Conservation (phyloP, 2,329 filamentous ascomycete species). For the Nemania serpens region DNA sequence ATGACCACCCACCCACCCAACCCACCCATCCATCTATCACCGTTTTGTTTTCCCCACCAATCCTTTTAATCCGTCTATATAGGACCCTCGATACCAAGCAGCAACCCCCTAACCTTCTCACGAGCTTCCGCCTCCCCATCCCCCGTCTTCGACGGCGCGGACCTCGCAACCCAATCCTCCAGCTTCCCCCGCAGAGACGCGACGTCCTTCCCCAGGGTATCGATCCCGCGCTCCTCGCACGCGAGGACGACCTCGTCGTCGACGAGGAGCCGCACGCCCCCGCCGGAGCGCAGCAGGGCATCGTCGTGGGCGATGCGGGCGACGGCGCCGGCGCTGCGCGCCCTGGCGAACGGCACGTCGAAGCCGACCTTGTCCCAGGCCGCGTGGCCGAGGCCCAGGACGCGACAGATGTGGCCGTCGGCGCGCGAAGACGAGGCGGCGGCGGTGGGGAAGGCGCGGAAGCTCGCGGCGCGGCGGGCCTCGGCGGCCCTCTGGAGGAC, state of each 20-base stretch:
- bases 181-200: slow-evolving; percentile 55
- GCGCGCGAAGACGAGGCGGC: slow-evolving; percentile 32
- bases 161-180: slow-evolving; percentile 54
- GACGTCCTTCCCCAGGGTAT: slow-evolving; percentile 62
- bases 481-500: slow-evolving; percentile 60
- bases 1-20: neutral
- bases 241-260: slow-evolving; percentile 70
- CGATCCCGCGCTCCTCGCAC: slow-evolving; percentile 70
- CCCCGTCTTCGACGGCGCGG: slow-evolving; percentile 29
- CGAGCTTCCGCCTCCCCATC: slow-evolving; percentile 44
- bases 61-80: neutral
- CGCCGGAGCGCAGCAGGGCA: slow-evolving; percentile 64
- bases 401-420: slow-evolving; percentile 37
- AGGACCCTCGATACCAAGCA: slow-evolving; percentile 18
- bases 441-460: slow-evolving; percentile 46
- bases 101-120: slow-evolving; percentile 37
- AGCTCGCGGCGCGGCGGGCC: slow-evolving; percentile 54
- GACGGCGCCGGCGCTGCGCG: slow-evolving; percentile 57
- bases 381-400: slow-evolving; percentile 46
- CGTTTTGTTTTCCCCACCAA: neutral
- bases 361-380: slow-evolving; percentile 58
- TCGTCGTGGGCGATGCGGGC: slow-evolving; percentile 74
- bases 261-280: slow-evolving; percentile 63
- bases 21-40: neutral
- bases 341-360: slow-evolving; percentile 58